Percentiles rank a stretch among this genome's conserved stretches.
Conservation (phyloP, 2,329 filamentous ascomycete species). For the Colletotrichum cordylinicola region DNA sequence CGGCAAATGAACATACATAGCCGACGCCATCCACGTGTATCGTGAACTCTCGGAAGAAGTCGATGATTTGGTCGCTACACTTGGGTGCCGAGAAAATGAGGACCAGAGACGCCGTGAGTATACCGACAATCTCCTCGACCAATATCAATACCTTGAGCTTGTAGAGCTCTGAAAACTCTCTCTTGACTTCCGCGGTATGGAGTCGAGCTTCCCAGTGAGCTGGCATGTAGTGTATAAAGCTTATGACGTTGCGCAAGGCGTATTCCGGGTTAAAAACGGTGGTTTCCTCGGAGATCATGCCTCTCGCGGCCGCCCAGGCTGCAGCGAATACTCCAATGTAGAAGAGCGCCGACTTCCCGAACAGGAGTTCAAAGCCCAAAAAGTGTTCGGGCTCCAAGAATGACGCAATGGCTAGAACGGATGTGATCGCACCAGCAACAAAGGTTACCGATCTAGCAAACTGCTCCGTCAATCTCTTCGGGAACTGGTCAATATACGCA, state of each 20-base stretch:
- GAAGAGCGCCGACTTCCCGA: conserved; percentile 87
- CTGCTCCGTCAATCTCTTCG: conserved; percentile 91
- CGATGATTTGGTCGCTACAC: conserved; percentile 90
- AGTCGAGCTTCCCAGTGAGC: conserved; percentile 86
- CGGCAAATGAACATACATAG: conserved; percentile 95
- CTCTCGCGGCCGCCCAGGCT: conserved; percentile 83
- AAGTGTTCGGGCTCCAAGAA: conserved; percentile 92
- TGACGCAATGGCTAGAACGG: conserved; percentile 83
- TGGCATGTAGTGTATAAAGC: conserved; percentile 92
- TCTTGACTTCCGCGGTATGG: conserved; percentile 93
- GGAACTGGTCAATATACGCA: conserved; percentile 93
- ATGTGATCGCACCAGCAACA: conserved; percentile 83
- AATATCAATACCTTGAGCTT: conserved; percentile 93
- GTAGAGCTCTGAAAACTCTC: conserved; percentile 89
- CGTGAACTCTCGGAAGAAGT: conserved; percentile 98
- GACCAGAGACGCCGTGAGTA: conserved; percentile 89
- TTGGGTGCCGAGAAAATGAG: conserved; percentile 85
- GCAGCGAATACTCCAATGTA: conserved; percentile 85
- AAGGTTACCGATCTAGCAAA: conserved; percentile 86
- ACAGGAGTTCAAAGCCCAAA: conserved; percentile 88
- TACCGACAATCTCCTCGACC: conserved; percentile 88
- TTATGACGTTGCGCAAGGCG: conserved; percentile 85
- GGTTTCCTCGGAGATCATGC: conserved; percentile 86
- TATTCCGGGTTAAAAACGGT: conserved; percentile 91
- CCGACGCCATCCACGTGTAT: conserved; percentile 96